These are phyloP conservation scores for Globisporangium cederbergense DNA, from an alignment of 352 stramenopile species.

Conservation along the genomic window DNA sequence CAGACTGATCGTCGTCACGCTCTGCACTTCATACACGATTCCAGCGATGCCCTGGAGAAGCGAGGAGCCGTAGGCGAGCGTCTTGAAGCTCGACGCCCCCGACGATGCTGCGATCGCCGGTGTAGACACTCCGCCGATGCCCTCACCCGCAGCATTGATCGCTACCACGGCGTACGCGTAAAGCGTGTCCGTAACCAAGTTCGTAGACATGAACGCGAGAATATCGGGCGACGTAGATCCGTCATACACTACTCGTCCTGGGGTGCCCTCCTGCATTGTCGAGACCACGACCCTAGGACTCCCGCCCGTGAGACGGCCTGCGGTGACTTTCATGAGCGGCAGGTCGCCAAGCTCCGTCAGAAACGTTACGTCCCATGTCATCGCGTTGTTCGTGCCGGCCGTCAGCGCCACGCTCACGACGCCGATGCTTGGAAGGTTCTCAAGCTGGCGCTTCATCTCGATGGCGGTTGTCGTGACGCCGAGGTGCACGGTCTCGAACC, in stretches of 20 bases:
- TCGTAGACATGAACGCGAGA: constrained; percentile 64
- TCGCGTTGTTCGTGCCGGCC: constrained; percentile 54
- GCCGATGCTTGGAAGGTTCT: constrained; percentile 85
- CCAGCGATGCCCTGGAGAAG: constrained; percentile 91
- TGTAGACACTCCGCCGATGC: constrained; percentile 82
- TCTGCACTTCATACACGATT: constrained; percentile 95
- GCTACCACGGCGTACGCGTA: constrained; percentile 94
- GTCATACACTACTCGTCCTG: constrained; percentile 91
- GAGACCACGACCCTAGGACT: constrained; percentile 62
- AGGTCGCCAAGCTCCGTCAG: constrained; percentile 92
- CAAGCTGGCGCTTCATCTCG: constrained; percentile 83
- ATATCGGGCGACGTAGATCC: constrained; percentile 80
- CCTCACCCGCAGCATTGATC: constrained; percentile 90
- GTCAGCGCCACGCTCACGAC: constrained; percentile 69
- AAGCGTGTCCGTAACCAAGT: constrained; percentile 85
- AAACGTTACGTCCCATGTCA: constrained; percentile 91
- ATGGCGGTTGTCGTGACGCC: constrained; percentile 34
- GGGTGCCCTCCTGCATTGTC: constrained; percentile 82
- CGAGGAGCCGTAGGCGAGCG: constrained; percentile 85
- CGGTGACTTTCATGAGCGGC: constrained; percentile 88
- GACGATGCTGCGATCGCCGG: constrained; percentile 90
- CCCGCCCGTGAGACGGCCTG: constrained; percentile 80
- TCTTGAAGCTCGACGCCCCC: constrained; percentile 83
- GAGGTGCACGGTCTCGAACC: constrained; percentile 74
- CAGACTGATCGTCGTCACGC: constrained; percentile 54